Base-by-base conservation (phyloP, 257 asterid species). In the Nicotiana sylvestris region DNA sequence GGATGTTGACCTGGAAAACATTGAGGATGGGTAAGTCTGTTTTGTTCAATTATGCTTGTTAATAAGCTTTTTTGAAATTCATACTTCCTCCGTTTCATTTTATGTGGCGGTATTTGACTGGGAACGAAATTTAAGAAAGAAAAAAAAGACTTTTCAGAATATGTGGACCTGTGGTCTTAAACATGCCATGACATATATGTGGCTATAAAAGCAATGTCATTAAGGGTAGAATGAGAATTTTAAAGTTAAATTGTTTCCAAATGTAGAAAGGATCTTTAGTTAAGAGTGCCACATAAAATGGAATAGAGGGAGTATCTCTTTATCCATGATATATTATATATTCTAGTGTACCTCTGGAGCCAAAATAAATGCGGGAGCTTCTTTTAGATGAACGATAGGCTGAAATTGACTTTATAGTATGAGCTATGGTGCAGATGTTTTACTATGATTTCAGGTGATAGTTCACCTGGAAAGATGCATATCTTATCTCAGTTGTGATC, bases 1-100 rank as follows among this genome's bases (percentile, higher is more conserved):
- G 87, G 98, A 95, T 70, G 91, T 90, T 66, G 92, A 90, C 83
- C 85, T 88, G 66, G 94, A 88, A 82, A 92, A 69, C 86, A 88
- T 95, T 18, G 97, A 92, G 83, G 90, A 92, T 17, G 96, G 98
- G 98, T 94, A 77, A 64, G 89, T 83, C 72, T 81, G 33, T 79
- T 30, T 33, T 77, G 0, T 57, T 80, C 46, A 56, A n/a, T 16
- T 80, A 53, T 5, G 15, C 77, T 66, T 16, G 60, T 27, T 25
- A 21, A 33, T 76, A 15, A 30, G 56, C 67, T 66, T 58, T 77
- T 51, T 67, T 55, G 17, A 13, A 55, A 55, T 5, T 55, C 15
- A 4, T 55, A 55, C 60, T 55, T 55, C 6, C 60, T 55, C 60
- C 6, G 1, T 55, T 55, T 15, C 49, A 43, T 43, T 43, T 43